Base-by-base conservation (phyloP, 352 stramenopile genomes). In the Globisporangium carolinianum region DNA sequence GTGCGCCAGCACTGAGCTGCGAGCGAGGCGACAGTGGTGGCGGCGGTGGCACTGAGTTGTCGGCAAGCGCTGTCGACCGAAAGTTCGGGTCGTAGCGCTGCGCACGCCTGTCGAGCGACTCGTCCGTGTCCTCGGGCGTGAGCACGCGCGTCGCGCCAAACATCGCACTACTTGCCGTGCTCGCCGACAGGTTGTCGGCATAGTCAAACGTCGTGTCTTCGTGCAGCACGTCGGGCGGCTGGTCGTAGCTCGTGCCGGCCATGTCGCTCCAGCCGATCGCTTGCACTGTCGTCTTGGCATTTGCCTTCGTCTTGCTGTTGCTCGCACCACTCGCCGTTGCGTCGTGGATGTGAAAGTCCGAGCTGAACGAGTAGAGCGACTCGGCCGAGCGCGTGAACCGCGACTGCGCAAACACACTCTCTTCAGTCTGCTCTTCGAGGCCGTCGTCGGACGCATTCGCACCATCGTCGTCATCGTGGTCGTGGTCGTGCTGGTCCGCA, bases 401-500 rank as follows among this genome's bases (percentile, higher is more conserved):
- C 38, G 72, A 82, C 59, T 78, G 70, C 1, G 75, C 75, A 47
- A 84, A 84, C 39, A 80, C 72, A 37, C 75, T 84, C 53, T 69
- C 73, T 35, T 76, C 69, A 14, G 72, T 79, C 49, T 84, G 75
- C 47, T 84, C 75, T 47, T 80, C 72, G 4, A 84, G 72, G 17
- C 72, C 75, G 35, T 82, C 74, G 4, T 56, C 38, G 0, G 9
- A 47, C 0, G 36, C 55, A 18, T 63, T 42, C 24, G 18, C 48
- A 1, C 24, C 38, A 2, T 37, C 51, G 5, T 48, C 51, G 38
- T 56, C 51, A 17, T 56, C 51, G 38, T 56, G n/a, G 51, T 37
- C 38, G 42, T 47, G 42, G 6, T 66, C 55, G n/a, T 73, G 63
- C 24, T 80, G 72, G 10, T 73, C 57, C 12, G 58, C 53, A 42